Conservation (phyloP, 306 rosid genomes). For the Casuarina equisetifolia region DNA sequence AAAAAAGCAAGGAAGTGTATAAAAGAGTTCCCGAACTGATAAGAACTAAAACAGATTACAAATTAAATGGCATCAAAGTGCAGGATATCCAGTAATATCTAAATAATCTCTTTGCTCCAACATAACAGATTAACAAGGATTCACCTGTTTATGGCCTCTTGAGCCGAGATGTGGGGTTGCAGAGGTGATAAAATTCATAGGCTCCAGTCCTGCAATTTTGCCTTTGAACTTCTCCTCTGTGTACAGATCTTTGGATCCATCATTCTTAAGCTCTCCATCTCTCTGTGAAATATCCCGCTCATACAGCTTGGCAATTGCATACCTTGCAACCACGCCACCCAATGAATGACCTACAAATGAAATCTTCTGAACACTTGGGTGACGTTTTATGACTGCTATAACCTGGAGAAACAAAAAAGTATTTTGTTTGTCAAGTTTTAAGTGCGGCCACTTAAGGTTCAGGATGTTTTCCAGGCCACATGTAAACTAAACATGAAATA, state of each 20-base stretch:
- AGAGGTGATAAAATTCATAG: constrained; percentile 70
- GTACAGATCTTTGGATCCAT: constrained; percentile 37
- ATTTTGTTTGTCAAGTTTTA: constrained; percentile 8
- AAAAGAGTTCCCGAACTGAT: not conserved
- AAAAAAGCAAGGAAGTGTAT: too few relatives aligned
- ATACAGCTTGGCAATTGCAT: constrained; percentile 76
- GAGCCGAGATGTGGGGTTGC: constrained; percentile 97
- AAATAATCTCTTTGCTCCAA: not conserved
- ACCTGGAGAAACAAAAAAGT: constrained; percentile 42
- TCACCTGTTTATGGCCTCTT: constrained; percentile 84
- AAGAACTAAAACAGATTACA: not conserved
- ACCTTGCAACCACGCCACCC: constrained; percentile 82
- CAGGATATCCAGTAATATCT: not conserved
- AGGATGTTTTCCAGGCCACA: not conserved
- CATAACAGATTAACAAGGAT: not conserved
- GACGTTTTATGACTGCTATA: constrained; percentile 53
- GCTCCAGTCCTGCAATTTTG: constrained; percentile 81
- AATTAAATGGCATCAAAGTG: not conserved
- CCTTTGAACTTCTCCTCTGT: constrained; percentile 38
- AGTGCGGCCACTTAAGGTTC: constrained; percentile 14
- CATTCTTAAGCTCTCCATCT: constrained; percentile 43
- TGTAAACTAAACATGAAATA: not conserved
- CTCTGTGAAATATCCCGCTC: constrained; percentile 42
- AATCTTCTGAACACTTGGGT: constrained; percentile 61
- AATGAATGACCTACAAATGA: constrained; percentile 79